Evolutionary conservation across 441 rosid species (phyloP).

Genomic region (Pelargonium australe): DNA sequence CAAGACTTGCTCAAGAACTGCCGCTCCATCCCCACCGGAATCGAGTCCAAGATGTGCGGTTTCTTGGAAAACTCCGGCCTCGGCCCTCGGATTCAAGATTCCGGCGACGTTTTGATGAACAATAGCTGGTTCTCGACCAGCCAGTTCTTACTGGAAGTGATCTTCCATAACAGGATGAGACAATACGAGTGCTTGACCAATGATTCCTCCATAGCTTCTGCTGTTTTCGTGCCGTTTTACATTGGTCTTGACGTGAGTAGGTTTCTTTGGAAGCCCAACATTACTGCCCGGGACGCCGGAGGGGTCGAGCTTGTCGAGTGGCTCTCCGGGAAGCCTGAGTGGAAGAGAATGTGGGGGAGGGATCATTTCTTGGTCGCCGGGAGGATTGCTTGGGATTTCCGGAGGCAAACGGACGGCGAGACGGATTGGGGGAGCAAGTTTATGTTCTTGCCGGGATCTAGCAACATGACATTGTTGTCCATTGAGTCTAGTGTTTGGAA

Average conservation of each 20-base stretch:
- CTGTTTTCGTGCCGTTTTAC: slow-evolving; percentile 63
- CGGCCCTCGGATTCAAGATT: slow-evolving; percentile 41
- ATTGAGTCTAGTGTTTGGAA: slow-evolving; percentile 74
- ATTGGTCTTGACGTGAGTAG: slow-evolving; percentile 65
- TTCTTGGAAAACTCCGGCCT: slow-evolving; percentile 51
- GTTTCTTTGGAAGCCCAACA: slow-evolving; percentile 52
- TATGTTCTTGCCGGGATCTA: slow-evolving; percentile 54
- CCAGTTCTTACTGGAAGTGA: slow-evolving; percentile 65
- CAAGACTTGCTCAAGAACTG: slow-evolving; percentile 35
- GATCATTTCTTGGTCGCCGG: slow-evolving; percentile 90
- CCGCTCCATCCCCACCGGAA: slow-evolving; percentile 42
- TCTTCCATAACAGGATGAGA: slow-evolving; percentile 61
- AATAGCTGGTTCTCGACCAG: slow-evolving; percentile 52
- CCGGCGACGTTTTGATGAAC: slow-evolving; percentile 30
- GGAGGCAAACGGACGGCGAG: slow-evolving; percentile 44
- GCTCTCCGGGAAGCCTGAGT: slow-evolving; percentile 49
- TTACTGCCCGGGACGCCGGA: slow-evolving; percentile 46
- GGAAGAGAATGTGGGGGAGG: slow-evolving; percentile 48
- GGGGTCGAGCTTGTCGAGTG: slow-evolving; percentile 41
- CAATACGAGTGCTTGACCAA: slow-evolving; percentile 53
- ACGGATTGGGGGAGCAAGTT: slow-evolving; percentile 63
- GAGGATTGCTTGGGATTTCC: slow-evolving; percentile 77
- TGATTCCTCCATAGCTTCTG: slow-evolving; percentile 63
- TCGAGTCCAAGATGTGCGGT: slow-evolving; percentile 64
- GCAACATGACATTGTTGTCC: slow-evolving; percentile 60